phyloP scores from a whole-genome alignment of 139 green algal species.

The Chlamydomonas eustigma region DNA sequence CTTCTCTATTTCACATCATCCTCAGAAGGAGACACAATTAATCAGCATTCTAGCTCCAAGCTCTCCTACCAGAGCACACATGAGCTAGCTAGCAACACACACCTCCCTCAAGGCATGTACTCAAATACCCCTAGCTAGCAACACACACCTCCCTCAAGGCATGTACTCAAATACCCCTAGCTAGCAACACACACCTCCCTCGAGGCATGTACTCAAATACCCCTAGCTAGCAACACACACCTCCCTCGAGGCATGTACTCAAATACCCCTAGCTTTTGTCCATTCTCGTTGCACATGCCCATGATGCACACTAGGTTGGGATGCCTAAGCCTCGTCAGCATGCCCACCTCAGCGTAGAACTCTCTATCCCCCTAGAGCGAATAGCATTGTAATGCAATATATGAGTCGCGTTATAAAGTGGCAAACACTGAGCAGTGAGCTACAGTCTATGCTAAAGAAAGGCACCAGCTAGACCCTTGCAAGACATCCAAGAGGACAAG shows the following conservation, averaged over 20 bases:
- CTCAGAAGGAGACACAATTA: neutral
- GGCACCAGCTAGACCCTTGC: too few relatives aligned
- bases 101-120: too few relatives aligned
- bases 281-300: slow-evolving; percentile 12
- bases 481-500: too few relatives aligned
- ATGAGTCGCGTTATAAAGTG: neutral
- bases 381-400: neutral
- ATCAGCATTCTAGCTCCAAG: neutral
- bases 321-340: slow-evolving; percentile 9
- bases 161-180: too few relatives aligned
- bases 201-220: too few relatives aligned
- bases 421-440: neutral
- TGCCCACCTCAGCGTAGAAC: slow-evolving; percentile 5
- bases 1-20: too few relatives aligned
- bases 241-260: slow-evolving; percentile 2
- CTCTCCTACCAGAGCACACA: too few relatives aligned
- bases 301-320: slow-evolving; percentile 18
- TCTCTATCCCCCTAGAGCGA: slow-evolving; percentile 1
- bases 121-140: too few relatives aligned
- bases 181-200: too few relatives aligned
- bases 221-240: too few relatives aligned
- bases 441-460: neutral
- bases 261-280: slow-evolving; percentile 2
- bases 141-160: too few relatives aligned
- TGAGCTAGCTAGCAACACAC: too few relatives aligned